Evolutionary conservation across 345 rosid species (phyloP), one percentile per base, ranked within the genome.

Genomic region (Corchorus olitorius): DNA sequence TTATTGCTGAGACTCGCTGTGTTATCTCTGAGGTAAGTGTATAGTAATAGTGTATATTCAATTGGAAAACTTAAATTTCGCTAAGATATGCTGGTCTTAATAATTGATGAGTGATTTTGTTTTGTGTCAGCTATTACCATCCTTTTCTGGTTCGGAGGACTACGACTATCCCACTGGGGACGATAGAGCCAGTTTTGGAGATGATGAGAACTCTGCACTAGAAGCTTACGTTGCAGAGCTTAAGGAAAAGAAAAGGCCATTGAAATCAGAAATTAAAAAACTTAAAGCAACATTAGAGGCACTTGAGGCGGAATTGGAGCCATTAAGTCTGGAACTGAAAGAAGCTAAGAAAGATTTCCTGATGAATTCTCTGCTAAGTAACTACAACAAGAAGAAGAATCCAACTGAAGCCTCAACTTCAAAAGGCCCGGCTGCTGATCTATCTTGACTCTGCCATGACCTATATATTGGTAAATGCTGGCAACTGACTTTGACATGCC

Each of bases 11-110:
- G 14, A 17, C 22, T 59, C 22, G 49, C 7, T 77, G 62, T 37
- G 70, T 71, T 9, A n/a, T 77, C 55, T 52, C 81, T 1, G 72
- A 53, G 81, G 81, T 72, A 64, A 2, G 71, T 61, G 27, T 14
- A 60, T n/a, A n/a, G 27, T 27, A 27, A 27, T 27, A 27, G 27
- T 27, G 1, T 27, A 27, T 27, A 27, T 27, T 27, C n/a, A 27
- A 27, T 27, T 27, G 1, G 27, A 27, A 27, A 27, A 27, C 27
- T 27, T 27, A 27, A 27, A 27, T 27, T 27, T 27, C 27, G 1
- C 27, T 27, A 27, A 27, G 27, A 27, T 27, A 27, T 27, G 1
- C 27, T 27, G 27, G 27, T 27, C 27, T 27, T 27, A 1, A 0
- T 27, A 1, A 0, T 27, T 27, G 27, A 27, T 27, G 27, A 27